phyloP scores from a whole-genome alignment of 495 filamentous ascomycete genomes.

The Apiosordaria backusii region DNA sequence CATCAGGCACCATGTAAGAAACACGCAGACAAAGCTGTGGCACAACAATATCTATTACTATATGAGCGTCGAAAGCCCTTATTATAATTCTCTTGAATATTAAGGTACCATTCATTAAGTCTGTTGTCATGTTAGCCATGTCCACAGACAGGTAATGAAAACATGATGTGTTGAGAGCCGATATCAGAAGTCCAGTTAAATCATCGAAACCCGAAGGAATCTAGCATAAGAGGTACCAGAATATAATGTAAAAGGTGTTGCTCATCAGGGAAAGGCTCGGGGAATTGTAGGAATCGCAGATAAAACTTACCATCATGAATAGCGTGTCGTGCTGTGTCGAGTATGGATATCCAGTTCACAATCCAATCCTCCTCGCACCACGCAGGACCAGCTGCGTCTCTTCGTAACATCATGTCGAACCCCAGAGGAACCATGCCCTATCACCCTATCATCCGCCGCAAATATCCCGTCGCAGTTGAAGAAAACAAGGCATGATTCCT shows the following conservation, averaged over 20 bases:
- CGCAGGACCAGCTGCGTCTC: background rate
- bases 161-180: slow-evolving; percentile 12
- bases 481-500: background rate
- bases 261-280: slow-evolving; percentile 47
- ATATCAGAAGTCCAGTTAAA: slow-evolving; percentile 59
- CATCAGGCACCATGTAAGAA: too few relatives aligned
- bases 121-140: slow-evolving; percentile 21
- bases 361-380: too few relatives aligned
- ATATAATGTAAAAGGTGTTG: slow-evolving; percentile 38
- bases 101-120: background rate
- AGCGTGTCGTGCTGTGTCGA: background rate
- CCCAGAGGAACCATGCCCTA: background rate
- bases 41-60: too few relatives aligned
- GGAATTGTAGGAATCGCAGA: background rate
- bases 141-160: background rate
- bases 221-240: slow-evolving; percentile 69
- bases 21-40: too few relatives aligned
- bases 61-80: too few relatives aligned
- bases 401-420: background rate
- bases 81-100: background rate
- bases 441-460: background rate
- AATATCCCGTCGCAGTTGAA: background rate
- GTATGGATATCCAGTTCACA: background rate
- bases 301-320: slow-evolving; percentile 14
- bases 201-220: slow-evolving; percentile 49